Evolutionary conservation across 148 eudicot genomes (phyloP).

Genomic region (Arctostaphylos glauca): DNA sequence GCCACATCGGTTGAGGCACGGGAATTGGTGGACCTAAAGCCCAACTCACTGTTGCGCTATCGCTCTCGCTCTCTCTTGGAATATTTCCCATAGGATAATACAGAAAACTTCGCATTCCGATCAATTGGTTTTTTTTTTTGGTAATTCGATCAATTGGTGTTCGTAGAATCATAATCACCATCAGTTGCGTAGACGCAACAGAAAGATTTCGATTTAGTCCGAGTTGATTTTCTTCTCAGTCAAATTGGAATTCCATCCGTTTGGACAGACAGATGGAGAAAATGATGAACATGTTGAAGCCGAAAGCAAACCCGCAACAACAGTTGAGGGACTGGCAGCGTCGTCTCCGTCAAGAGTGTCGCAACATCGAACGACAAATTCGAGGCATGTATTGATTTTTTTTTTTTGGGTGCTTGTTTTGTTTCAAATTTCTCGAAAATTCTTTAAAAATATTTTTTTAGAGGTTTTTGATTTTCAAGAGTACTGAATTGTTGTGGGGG

Average conservation of each 20-base stretch:
- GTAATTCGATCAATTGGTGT: not conserved
- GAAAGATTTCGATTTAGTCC: not conserved
- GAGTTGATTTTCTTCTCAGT: not conserved
- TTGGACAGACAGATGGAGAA: slow-evolving; percentile 36
- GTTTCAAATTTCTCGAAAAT: not conserved
- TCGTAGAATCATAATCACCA: not conserved
- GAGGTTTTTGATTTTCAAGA: not conserved
- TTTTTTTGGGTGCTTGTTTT: not conserved
- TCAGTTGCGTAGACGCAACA: slow-evolving; percentile 9
- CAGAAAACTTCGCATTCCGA: not conserved
- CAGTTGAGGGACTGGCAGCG: slow-evolving; percentile 89
- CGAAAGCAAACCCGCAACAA: slow-evolving; percentile 76
- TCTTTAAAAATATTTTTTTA: not conserved
- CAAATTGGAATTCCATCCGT: not conserved
- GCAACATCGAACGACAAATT: slow-evolving; percentile 91
- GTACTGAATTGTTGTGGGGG: not conserved
- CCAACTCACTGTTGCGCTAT: not conserved
- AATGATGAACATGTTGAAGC: slow-evolving; percentile 63
- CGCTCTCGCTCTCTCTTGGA: not conserved
- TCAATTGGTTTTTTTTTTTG: not conserved
- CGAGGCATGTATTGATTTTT: slow-evolving; percentile 39
- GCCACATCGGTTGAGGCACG: not conserved
- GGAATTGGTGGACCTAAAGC: slow-evolving; percentile 2
- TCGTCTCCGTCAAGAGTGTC: slow-evolving; percentile 83
- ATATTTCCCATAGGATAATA: not conserved